These are phyloP conservation scores for Saprolegnia parasitica DNA, from an alignment of 352 stramenopile genomes.

Conservation along the genomic window DNA sequence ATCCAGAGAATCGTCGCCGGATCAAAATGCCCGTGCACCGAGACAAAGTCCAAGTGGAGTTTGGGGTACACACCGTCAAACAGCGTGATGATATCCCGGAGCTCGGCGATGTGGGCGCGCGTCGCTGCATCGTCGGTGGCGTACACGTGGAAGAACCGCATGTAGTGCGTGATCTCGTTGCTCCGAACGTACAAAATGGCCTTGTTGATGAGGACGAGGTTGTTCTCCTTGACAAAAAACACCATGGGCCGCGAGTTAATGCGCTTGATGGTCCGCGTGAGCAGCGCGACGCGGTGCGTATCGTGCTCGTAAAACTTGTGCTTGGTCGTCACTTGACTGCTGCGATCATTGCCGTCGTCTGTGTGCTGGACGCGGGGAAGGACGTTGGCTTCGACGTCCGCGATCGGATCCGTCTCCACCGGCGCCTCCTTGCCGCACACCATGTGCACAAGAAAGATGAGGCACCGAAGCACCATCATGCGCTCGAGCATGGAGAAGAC, in stretches of 20 bases:
- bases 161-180: slow-evolving; percentile 89
- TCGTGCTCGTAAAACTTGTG: slow-evolving; percentile 13
- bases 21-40: slow-evolving; percentile 51
- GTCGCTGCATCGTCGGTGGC: slow-evolving; percentile 29
- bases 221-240: slow-evolving; percentile 86
- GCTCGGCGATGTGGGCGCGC: not conserved
- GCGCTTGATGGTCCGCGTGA: slow-evolving; percentile 33
- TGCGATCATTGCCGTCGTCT: not conserved
- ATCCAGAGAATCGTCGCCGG: slow-evolving; percentile 81
- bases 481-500: slow-evolving; percentile 83
- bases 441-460: slow-evolving; percentile 52
- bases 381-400: not conserved
- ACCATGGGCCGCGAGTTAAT: slow-evolving; percentile 82
- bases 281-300: not conserved
- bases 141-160: slow-evolving; percentile 85
- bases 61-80: slow-evolving; percentile 91
- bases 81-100: slow-evolving; percentile 48
- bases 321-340: not conserved
- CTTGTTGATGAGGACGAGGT: slow-evolving; percentile 90
- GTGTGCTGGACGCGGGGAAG: not conserved
- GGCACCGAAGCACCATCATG: slow-evolving; percentile 67
- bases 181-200: slow-evolving; percentile 90
- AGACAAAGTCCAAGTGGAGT: slow-evolving; percentile 52
- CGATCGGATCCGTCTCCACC: not conserved
- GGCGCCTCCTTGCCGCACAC: slow-evolving; percentile 1